Conservation (phyloP, 2,329 filamentous ascomycete genomes). For the Colletotrichum liriopes region DNA sequence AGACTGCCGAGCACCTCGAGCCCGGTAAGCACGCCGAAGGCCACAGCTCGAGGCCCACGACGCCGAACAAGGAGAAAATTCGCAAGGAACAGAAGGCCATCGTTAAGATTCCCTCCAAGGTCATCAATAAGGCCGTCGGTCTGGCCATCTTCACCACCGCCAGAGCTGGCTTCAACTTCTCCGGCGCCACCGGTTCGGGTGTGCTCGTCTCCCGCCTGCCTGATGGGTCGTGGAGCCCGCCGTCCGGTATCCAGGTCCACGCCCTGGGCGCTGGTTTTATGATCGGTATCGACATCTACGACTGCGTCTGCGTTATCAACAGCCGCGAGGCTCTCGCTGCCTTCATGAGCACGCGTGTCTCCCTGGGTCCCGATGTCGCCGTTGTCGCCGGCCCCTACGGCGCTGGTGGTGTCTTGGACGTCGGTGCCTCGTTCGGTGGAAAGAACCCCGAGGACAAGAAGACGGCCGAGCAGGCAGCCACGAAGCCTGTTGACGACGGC, state of each 20-base stretch:
- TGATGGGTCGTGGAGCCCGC: conserved; percentile 83
- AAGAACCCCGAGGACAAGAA: conserved; percentile 43
- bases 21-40: conserved; percentile 42
- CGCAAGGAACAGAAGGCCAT: conserved; percentile 62
- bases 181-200: conserved; percentile 78
- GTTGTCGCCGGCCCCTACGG: conserved; percentile 80
- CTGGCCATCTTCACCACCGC: conserved; percentile 82
- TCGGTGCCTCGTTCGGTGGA: conserved; percentile 48
- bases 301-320: conserved; percentile 91
- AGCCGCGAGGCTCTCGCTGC: conserved; percentile 81
- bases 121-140: conserved; percentile 77
- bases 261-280: conserved; percentile 86
- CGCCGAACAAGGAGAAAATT: conserved; percentile 46
- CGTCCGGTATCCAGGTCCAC: conserved; percentile 86
- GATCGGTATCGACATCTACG: conserved; percentile 88
- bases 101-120: conserved; percentile 70
- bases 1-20: conserved; percentile 44
- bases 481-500: conserved; percentile 47
- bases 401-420: conserved; percentile 82
- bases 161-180: conserved; percentile 76
- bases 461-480: conserved; percentile 33
- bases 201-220: conserved; percentile 74
- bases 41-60: conserved; percentile 39
- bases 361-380: conserved; percentile 83
- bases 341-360: conserved; percentile 82